These are phyloP conservation scores for Berberis thunbergii DNA, from an alignment of 164 flowering plant species.

Conservation along the genomic window DNA sequence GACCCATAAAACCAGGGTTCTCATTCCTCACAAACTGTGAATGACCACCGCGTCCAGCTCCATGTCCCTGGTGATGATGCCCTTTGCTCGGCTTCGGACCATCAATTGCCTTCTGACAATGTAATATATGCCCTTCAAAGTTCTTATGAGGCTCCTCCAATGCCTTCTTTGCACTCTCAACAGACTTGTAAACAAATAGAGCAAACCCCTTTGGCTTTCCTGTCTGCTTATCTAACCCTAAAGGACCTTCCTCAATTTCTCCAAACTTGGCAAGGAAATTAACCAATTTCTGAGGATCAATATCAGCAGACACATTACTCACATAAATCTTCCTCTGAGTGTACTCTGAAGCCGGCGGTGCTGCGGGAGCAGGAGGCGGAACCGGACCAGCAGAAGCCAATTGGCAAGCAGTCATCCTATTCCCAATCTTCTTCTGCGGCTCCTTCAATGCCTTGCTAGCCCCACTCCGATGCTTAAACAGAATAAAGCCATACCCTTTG, in stretches of 20 bases:
- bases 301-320: conserved; percentile 20
- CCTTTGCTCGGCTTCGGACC: not conserved
- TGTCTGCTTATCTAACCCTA: conserved; percentile 22
- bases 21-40: too few relatives aligned
- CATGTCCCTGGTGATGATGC: too few relatives aligned
- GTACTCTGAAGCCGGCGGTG: not conserved
- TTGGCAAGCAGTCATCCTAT: conserved; percentile 34
- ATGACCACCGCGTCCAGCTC: too few relatives aligned
- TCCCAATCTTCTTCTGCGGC: conserved; percentile 45
- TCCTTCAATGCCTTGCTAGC: conserved; percentile 29
- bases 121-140: conserved; percentile 26
- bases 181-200: conserved; percentile 27
- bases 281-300: conserved; percentile 19
- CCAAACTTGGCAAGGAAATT: conserved; percentile 29
- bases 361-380: not conserved
- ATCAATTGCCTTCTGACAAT: conserved; percentile 27
- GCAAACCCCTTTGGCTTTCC: conserved; percentile 38
- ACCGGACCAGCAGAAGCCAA: conserved; percentile 29
- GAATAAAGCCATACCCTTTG: conserved; percentile 40
- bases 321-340: conserved; percentile 27
- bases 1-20: too few relatives aligned
- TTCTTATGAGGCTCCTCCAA: conserved; percentile 31
- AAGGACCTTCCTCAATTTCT: conserved; percentile 36
- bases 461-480: conserved; percentile 22
- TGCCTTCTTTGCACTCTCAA: conserved; percentile 29